A percentile compares a stretch with the other conserved stretches of the same genome.
These are phyloP conservation scores for Hypomontagnella monticulosa DNA, from an alignment of 495 filamentous ascomycete species.

Conservation along the genomic window DNA sequence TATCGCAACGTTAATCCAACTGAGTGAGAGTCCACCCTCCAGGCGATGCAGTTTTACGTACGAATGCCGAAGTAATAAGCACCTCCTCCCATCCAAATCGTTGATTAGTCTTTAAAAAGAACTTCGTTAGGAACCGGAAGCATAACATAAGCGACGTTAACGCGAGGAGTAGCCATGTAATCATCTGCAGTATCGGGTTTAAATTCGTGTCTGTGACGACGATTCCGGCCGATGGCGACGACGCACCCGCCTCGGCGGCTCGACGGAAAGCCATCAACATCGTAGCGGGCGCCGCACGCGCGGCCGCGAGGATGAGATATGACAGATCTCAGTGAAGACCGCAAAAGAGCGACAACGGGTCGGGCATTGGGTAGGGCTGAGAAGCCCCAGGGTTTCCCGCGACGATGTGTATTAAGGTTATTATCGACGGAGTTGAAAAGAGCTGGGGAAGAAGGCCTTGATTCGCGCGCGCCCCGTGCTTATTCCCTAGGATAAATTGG, in stretches of 20 bases:
- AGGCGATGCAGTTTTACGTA: slow-evolving; percentile 20
- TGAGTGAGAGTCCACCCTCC: background rate
- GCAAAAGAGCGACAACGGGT: slow-evolving; percentile 25
- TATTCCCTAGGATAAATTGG: slow-evolving; percentile 23
- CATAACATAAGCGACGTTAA: slow-evolving; percentile 39
- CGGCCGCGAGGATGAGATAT: slow-evolving; percentile 5
- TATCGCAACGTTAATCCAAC: slow-evolving; percentile 13
- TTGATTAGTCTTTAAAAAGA: slow-evolving; percentile 40
- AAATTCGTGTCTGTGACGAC: slow-evolving; percentile 33
- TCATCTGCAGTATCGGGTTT: slow-evolving; percentile 42
- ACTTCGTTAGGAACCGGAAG: slow-evolving; percentile 41
- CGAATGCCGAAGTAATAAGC: slow-evolving; percentile 38
- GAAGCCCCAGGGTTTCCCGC: slow-evolving; percentile 29
- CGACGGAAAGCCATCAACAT: slow-evolving; percentile 30
- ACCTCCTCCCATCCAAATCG: slow-evolving; percentile 38
- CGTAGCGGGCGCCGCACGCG: slow-evolving; percentile 7
- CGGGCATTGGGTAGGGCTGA: slow-evolving; percentile 35
- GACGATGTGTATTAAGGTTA: slow-evolving; percentile 26
- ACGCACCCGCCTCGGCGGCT: slow-evolving; percentile 13
- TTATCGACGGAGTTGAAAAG: slow-evolving; percentile 23
- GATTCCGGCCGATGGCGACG: slow-evolving; percentile 28
- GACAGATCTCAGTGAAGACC: slow-evolving; percentile 20
- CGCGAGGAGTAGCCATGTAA: slow-evolving; percentile 43
- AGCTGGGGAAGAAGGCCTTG: slow-evolving; percentile 20
- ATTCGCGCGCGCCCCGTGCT: slow-evolving; percentile 35